Percentiles rank a stretch among this genome's conserved stretches.
Evolutionary conservation across 768 basidiomycete genomes (phyloP).

Genomic region (Lactarius hatsudake): DNA sequence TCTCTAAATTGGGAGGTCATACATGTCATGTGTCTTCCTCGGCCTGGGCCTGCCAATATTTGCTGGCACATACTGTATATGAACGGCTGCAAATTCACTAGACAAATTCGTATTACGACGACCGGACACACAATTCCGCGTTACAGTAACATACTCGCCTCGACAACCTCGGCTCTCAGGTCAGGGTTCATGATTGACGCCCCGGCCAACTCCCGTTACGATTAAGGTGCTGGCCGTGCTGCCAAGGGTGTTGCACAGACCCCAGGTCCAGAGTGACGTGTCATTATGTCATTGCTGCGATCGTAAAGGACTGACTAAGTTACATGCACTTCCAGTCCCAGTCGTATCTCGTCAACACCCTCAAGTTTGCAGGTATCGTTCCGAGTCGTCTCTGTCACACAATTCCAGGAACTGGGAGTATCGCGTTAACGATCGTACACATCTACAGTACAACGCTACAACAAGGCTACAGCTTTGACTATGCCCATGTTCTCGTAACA

Average conservation of each 20-base stretch:
- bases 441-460: background rate
- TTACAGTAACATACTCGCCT: too few relatives aligned
- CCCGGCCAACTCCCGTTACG: background rate
- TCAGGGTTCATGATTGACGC: background rate
- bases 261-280: too few relatives aligned
- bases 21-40: background rate
- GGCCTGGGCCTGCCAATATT: too few relatives aligned
- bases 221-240: background rate
- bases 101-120: background rate
- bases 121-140: too few relatives aligned
- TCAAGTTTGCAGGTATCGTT: background rate
- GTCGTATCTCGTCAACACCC: background rate
- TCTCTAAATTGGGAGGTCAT: background rate
- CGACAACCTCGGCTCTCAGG: background rate
- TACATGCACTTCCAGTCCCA: background rate
- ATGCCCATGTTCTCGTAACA: background rate
- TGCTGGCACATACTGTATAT: too few relatives aligned
- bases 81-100: background rate
- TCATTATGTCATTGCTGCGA: too few relatives aligned
- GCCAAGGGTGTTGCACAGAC: too few relatives aligned
- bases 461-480: background rate
- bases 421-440: background rate
- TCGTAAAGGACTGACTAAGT: background rate
- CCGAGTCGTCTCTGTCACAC: background rate
- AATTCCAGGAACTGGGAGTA: background rate